Evolutionary conservation across 2,329 filamentous ascomycete species (phyloP), one percentile per base, ranked within the genome.

Genomic region (Claviceps paspali): DNA sequence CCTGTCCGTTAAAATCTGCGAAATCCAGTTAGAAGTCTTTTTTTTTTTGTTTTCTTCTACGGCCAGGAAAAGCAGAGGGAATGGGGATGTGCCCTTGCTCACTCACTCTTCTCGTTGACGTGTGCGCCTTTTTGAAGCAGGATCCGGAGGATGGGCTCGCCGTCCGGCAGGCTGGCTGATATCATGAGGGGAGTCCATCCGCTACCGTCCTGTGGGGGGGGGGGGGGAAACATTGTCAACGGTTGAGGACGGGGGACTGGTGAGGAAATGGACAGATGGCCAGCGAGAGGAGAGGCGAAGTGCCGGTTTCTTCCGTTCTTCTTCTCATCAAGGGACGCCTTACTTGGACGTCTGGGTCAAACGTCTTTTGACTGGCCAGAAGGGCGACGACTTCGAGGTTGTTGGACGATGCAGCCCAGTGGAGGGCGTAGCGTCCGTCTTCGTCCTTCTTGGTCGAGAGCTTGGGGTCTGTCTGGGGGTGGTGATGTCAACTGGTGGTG

Each of bases 371-470:
- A 39, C 82, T 69, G 2, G 81, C 69, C 4, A 96, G 66, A 15
- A 88, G 55, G 35, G 80, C 67, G 14, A 83, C 76, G 41, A 95
- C 85, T 18, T 78, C 71, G 6, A 79, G 60, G 47, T 76, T 79
- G 54, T 91, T 92, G 57, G 82, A 81, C 17, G 87, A 91, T 2
- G 77, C 75, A 0, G 91, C 88, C 91, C 91, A 98, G 65, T 98
- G 91, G 40, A 96, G 76, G 2, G 91, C 79, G 27, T 94, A 73
- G 31, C 91, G 82, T 12, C 85, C 84, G 56, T 98, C 91, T 34
- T 83, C 79, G 51, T 98, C 91, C 50, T 77, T 75, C 40, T 59
- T 59, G 33, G 63, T 67, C 19, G 83, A 78, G 28, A 92, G 72
- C 50, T 82, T 87, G 2, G 82, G 78, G 52, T 93, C 86, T 47